Base-by-base conservation (phyloP, 805 yeast genomes). In the Hanseniaspora hatyaiensis region DNA sequence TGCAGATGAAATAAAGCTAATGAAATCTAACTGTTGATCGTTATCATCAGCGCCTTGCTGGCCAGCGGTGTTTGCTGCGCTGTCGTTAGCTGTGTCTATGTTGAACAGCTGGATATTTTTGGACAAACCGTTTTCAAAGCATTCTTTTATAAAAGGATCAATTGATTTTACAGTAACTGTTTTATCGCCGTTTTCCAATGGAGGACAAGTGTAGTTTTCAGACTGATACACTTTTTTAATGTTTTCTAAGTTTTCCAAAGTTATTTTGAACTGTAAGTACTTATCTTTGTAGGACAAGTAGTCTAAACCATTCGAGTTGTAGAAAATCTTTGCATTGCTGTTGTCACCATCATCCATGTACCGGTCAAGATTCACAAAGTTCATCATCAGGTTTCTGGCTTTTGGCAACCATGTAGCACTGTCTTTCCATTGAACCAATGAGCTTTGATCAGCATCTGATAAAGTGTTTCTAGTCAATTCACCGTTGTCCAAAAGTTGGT, bases 351-450 rank as follows among this genome's bases (percentile, higher is more conserved):
- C 4, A 26, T 6, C 29, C 6, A 6, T 26, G 11, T 37, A 24
- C 8, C 22, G 24, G 16, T 36, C 39, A 16, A 34, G 19, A 6
- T 16, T 19, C 6, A 42, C 23, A 36, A 43, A 43, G 20, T 43
- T 43, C 29, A 43, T 26, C 47, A 43, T 43, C 6, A 36, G 16
- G 15, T 24, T 31, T 43, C 47, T 43, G 15, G 23, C 38, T 12
- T 36, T 43, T 5, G 34, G 26, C 13, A 43, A 26, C 47, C 47
- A 43, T 2, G 41, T 29, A 8, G 32, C 20, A n/a, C 26, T 29
- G 23, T 34, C 47, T 18, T 43, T 38, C 47, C 47, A 43, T 20
- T 43, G 47, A 3, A 22, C 19, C 16, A 38, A 19, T 6, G 40
- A 34, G n/a, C 13, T 26, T 15, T n/a, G 8, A 15, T 19, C 15